Evolutionary conservation across 2,329 filamentous ascomycete species (phyloP).

Genomic region (Cercospora sp.): DNA sequence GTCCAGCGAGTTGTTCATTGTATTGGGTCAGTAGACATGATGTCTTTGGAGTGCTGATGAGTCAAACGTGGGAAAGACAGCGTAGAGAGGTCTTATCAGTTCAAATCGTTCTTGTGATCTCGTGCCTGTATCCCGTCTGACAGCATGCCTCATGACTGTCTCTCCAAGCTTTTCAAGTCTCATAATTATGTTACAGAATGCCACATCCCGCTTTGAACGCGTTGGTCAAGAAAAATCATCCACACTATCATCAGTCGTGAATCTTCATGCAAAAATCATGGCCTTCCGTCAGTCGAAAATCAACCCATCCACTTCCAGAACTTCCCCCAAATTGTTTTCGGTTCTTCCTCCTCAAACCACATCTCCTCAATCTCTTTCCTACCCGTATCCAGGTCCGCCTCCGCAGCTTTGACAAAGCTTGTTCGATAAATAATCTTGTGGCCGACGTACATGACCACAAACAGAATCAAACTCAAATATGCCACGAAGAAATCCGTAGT

Average conservation of each 20-base stretch:
- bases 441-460: constrained; percentile 66
- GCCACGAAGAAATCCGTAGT: constrained; percentile 69
- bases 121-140: not conserved
- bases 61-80: not conserved
- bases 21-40: not conserved
- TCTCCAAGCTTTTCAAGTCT: not conserved
- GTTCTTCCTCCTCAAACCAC: constrained; percentile 36
- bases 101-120: not conserved
- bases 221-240: not conserved
- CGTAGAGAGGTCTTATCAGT: not conserved
- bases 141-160: not conserved
- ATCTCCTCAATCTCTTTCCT: constrained; percentile 41
- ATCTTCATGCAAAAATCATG: not conserved
- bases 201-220: not conserved
- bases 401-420: constrained; percentile 43
- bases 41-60: not conserved
- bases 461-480: constrained; percentile 72
- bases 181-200: not conserved
- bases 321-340: constrained; percentile 38
- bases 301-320: constrained; percentile 35
- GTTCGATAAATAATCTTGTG: constrained; percentile 66
- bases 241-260: not conserved
- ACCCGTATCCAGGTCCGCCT: constrained; percentile 48
- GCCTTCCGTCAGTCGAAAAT: not conserved
- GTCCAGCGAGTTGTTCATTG: not conserved